Evolutionary conservation across 129 eudicot species (phyloP).

Genomic region (Ambrosia artemisiifolia): DNA sequence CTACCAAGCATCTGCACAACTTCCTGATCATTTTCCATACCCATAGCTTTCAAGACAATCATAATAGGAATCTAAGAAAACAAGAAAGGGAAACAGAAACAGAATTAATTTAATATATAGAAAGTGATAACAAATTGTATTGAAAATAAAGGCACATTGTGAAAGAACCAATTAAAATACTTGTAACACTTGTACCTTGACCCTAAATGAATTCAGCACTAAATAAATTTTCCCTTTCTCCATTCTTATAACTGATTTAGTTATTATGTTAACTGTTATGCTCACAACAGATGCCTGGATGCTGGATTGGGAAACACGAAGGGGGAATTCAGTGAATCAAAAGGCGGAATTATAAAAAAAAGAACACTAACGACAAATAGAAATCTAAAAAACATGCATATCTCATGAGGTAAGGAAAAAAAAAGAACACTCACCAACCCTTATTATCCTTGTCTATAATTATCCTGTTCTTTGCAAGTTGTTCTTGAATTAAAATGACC

Average conservation of each 20-base stretch:
- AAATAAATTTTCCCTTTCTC: slow-evolving; percentile 87
- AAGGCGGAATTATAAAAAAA: neutral
- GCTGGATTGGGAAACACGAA: slow-evolving; percentile 39
- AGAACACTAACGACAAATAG: neutral
- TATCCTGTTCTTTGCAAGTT: slow-evolving; percentile 93
- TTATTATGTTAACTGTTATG: slow-evolving; percentile 60
- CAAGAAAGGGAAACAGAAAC: slow-evolving; percentile 39
- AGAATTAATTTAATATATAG: neutral
- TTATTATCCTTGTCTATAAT: slow-evolving; percentile 82
- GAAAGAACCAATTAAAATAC: neutral
- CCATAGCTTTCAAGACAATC: slow-evolving; percentile 97
- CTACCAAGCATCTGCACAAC: slow-evolving; percentile 98
- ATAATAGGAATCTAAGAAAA: slow-evolving; percentile 85
- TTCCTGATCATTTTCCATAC: slow-evolving; percentile 93
- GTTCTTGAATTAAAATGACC: slow-evolving; percentile 95
- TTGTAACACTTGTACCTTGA: slow-evolving; percentile 44
- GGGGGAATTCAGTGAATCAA: neutral
- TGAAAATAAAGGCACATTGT: neutral
- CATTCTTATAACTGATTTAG: slow-evolving; percentile 68
- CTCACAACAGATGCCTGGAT: slow-evolving; percentile 87
- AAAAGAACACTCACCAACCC: slow-evolving; percentile 60
- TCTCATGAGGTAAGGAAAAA: neutral
- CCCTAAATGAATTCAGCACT: slow-evolving; percentile 50
- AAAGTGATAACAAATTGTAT: neutral
- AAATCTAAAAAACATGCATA: neutral